A percentile compares a stretch with the other conserved stretches of the same genome.
These are phyloP conservation scores for Malassezia globosa DNA, from an alignment of 1,284 basidiomycete genomes.

Conservation along the genomic window DNA sequence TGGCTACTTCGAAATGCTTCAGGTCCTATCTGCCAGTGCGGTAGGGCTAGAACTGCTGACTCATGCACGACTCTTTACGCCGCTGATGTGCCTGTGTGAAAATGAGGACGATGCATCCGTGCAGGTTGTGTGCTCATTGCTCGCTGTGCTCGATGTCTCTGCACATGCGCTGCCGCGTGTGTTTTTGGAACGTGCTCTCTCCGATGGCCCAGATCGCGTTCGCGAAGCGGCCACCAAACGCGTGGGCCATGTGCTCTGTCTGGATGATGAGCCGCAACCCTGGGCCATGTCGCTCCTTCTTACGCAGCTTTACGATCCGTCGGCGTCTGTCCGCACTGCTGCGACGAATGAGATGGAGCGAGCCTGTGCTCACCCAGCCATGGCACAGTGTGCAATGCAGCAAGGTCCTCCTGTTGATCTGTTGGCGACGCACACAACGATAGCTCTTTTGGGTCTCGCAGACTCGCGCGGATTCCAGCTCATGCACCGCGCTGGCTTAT, in stretches of 20 bases:
- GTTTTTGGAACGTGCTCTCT: constrained; percentile 82
- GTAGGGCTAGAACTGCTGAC: constrained; percentile 83
- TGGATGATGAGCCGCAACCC: constrained; percentile 18
- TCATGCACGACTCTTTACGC: constrained; percentile 82
- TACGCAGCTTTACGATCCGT: constrained; percentile 88
- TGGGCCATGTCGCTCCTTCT: constrained; percentile 57
- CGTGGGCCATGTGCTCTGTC: constrained; percentile 54
- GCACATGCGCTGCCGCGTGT: constrained; percentile 36
- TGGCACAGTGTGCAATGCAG: constrained; percentile 78
- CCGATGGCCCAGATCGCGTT: constrained; percentile 46
- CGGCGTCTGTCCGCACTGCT: constrained; percentile 73
- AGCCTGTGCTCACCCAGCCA: constrained; percentile 69
- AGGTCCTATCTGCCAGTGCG: constrained; percentile 69
- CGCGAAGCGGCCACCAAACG: constrained; percentile 78
- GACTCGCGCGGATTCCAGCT: constrained; percentile 84
- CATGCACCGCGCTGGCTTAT: constrained; percentile 78
- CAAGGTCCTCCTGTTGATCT: constrained; percentile 91
- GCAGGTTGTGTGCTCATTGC: neutral
- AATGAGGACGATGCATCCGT: constrained; percentile 47
- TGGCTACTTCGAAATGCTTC: constrained; percentile 94
- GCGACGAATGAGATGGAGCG: constrained; percentile 80
- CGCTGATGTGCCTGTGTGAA: constrained; percentile 86
- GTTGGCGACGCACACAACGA: constrained; percentile 77
- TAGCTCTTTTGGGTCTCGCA: constrained; percentile 80
- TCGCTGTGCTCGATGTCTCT: constrained; percentile 53